Conservation (phyloP, 179 eudicot species). For the Gypsophila paniculata region DNA sequence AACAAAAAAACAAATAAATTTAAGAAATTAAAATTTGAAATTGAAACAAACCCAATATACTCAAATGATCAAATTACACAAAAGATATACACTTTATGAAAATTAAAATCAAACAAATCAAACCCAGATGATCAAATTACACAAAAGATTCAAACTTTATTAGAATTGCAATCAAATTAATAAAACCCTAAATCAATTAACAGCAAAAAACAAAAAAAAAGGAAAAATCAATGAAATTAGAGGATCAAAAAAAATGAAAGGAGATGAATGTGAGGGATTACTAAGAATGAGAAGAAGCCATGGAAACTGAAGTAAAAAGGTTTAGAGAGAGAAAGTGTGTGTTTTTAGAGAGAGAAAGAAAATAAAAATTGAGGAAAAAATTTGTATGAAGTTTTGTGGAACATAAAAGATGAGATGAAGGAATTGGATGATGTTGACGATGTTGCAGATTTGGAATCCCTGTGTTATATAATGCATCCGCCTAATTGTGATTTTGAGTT, state of each 20-base stretch:
- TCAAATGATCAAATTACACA: too few species aligned
- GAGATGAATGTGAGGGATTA: background rate
- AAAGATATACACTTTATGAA: slow-evolving; percentile 10
- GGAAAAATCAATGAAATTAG: too few species aligned
- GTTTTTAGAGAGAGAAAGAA: too few species aligned
- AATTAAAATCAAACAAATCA: background rate
- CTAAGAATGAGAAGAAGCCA: slow-evolving; percentile 12
- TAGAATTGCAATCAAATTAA: background rate
- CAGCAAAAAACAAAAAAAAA: background rate
- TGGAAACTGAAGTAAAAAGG: slow-evolving; percentile 1
- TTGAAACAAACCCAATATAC: background rate
- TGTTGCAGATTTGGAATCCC: too few species aligned
- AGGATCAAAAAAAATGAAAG: background rate
- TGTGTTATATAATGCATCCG: too few species aligned
- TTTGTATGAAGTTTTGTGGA: too few species aligned
- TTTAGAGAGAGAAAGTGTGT: too few species aligned
- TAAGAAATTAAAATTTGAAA: background rate
- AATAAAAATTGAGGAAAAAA: too few species aligned
- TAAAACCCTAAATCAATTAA: background rate
- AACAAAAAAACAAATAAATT: too few species aligned
- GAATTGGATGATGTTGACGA: too few species aligned
- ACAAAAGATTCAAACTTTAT: slow-evolving; percentile 14
- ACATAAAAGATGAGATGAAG: too few species aligned
- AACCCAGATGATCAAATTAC: background rate
- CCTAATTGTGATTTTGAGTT: too few species aligned